Conservation (phyloP, 2,329 filamentous ascomycete genomes). For the Aureobasidium sp. region DNA sequence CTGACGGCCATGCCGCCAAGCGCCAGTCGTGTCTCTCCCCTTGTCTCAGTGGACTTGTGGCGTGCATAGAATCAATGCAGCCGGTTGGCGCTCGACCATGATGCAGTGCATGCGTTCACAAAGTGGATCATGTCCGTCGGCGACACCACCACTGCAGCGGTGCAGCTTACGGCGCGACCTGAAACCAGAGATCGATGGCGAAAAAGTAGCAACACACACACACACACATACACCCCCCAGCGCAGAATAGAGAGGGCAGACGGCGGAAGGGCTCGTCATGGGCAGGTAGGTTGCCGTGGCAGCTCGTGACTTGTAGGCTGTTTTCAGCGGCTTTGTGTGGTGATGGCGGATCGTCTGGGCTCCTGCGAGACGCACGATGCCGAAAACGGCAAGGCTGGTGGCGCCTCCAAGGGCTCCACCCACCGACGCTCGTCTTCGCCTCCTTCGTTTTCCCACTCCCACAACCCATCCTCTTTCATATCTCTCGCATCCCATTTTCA, state of each 20-base stretch:
- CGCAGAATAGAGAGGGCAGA: too few relatives aligned
- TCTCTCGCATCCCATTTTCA: constrained; percentile 12
- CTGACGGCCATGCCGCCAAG: constrained; percentile 1
- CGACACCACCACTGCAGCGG: too few relatives aligned
- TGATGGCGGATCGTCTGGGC: constrained; percentile 5
- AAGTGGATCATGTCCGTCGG: neutral
- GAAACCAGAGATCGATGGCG: neutral
- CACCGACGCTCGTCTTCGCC: neutral
- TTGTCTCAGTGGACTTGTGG: constrained; percentile 15
- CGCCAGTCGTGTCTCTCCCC: constrained; percentile 8
- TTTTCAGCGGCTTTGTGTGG: constrained; percentile 13
- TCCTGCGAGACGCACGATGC: neutral
- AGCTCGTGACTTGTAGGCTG: constrained; percentile 14
- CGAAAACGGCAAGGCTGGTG: neutral
- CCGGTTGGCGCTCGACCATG: constrained; percentile 16
- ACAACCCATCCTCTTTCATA: constrained; percentile 11
- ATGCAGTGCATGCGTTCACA: constrained; percentile 15
- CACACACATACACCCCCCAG: too few relatives aligned
- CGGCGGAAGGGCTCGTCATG: constrained; percentile 1
- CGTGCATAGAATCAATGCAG: constrained; percentile 14
- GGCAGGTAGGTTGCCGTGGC: constrained; percentile 13
- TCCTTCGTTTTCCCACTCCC: constrained; percentile 2
- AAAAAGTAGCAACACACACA: neutral
- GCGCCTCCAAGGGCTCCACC: neutral
- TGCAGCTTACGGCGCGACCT: neutral